phyloP scores from a whole-genome alignment of 768 basidiomycete species.

The Phlebiopsis flavidoalba region DNA sequence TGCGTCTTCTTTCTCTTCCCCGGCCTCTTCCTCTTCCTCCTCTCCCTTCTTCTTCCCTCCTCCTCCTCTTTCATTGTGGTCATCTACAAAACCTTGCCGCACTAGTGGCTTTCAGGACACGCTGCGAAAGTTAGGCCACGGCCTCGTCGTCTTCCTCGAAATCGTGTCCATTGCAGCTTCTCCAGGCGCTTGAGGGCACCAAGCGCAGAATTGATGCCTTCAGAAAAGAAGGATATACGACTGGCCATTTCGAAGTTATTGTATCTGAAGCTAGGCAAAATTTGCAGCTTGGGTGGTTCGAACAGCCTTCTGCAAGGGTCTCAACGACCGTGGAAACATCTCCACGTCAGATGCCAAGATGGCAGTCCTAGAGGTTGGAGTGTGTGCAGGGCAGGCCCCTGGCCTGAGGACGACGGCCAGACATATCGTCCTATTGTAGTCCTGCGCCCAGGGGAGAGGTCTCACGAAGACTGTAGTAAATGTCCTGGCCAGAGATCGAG shows the following conservation, averaged over 20 bases:
- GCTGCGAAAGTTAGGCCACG: constrained; percentile 44
- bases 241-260: constrained; percentile 77
- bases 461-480: no score
- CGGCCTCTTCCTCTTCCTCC: constrained; percentile 77
- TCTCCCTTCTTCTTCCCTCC: constrained; percentile 69
- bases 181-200: constrained; percentile 63
- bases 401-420: constrained; percentile 55
- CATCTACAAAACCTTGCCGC: constrained; percentile 63
- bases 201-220: constrained; percentile 58
- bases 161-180: constrained; percentile 90
- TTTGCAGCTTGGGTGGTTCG: constrained; percentile 69
- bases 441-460: no score
- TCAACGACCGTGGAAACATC: constrained; percentile 64
- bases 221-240: constrained; percentile 65
- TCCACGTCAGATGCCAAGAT: constrained; percentile 70
- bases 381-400: constrained; percentile 67
- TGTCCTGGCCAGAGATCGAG: no score
- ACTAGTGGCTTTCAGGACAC: constrained; percentile 54
- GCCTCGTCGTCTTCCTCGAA: constrained; percentile 71
- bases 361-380: constrained; percentile 92
- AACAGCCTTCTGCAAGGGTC: constrained; percentile 59
- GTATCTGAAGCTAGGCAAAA: constrained; percentile 84
- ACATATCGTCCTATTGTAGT: constrained; percentile 74
- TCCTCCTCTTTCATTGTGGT: constrained; percentile 87
- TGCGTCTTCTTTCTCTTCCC: constrained; percentile 42